Conservation (phyloP, 2,329 filamentous ascomycete genomes). For the Didymella segeticola region DNA sequence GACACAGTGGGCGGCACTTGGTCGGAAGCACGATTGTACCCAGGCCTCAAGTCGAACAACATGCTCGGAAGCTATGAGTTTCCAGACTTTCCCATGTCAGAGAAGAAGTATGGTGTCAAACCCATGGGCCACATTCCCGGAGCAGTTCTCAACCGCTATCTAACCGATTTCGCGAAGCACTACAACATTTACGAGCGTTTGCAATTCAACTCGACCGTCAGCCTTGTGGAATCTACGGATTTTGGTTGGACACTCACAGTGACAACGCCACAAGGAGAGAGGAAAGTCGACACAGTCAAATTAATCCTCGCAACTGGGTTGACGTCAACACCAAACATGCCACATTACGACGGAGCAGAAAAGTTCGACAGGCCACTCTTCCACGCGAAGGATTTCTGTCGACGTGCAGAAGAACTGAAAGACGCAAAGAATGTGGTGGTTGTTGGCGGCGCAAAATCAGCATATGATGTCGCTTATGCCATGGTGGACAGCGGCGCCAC, state of each 20-base stretch:
- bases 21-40: conserved; percentile 4
- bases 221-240: conserved; percentile 1
- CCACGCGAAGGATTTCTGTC: conserved; percentile 62
- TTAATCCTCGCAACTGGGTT: conserved; percentile 69
- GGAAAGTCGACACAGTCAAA: conserved; percentile 47
- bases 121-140: conserved; percentile 9
- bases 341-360: conserved; percentile 51
- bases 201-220: conserved; percentile 1
- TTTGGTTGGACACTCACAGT: conserved; percentile 1
- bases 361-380: conserved; percentile 61
- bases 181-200: conserved; percentile 2
- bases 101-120: conserved; percentile 10
- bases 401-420: conserved; percentile 47
- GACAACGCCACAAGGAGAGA: not conserved
- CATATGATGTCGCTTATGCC: conserved; percentile 68
- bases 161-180: conserved; percentile 10
- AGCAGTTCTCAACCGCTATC: conserved; percentile 2
- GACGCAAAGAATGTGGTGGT: conserved; percentile 54
- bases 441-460: conserved; percentile 68
- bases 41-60: conserved; percentile 7
- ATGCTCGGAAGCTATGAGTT: conserved; percentile 12
- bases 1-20: conserved; percentile 3
- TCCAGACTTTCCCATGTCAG: conserved; percentile 9
- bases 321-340: conserved; percentile 64
- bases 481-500: conserved; percentile 63